A percentile compares a stretch with the other conserved stretches of the same genome.
Conservation (phyloP, 139 green algal species). For the Mychonastes homosphaera region DNA sequence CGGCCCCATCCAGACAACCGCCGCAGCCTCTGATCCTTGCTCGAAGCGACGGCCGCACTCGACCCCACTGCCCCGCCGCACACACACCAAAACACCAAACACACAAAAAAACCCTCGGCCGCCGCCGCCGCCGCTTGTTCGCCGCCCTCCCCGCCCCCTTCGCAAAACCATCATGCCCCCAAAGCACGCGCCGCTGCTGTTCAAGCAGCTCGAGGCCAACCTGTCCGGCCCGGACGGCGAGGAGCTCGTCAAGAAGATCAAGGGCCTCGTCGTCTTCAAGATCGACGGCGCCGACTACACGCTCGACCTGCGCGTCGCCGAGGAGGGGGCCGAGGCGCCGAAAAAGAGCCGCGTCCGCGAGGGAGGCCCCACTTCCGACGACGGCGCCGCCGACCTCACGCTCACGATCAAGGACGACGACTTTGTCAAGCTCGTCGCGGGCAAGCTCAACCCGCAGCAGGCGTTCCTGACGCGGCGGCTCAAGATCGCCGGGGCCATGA, state of each 20-base stretch:
- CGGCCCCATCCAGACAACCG: too few relatives aligned
- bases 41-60: too few relatives aligned
- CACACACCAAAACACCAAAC: too few relatives aligned
- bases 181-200: constrained; percentile 28
- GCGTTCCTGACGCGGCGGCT: constrained; percentile 82
- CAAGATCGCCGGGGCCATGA: constrained; percentile 75
- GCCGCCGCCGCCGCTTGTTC: too few relatives aligned
- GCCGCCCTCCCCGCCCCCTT: too few relatives aligned
- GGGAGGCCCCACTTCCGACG: too few relatives aligned
- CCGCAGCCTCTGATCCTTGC: too few relatives aligned
- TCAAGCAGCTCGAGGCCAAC: constrained; percentile 38
- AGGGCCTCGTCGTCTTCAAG: constrained; percentile 72
- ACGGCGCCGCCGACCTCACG: constrained; percentile 66
- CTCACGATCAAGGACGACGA: constrained; percentile 58
- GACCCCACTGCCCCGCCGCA: too few relatives aligned
- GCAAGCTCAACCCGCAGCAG: constrained; percentile 73
- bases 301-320: constrained; percentile 61
- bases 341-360: too few relatives aligned
- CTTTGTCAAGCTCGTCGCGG: constrained; percentile 67
- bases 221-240: constrained; percentile 32
- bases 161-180: constrained; percentile 12
- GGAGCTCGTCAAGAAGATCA: constrained; percentile 43
- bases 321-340: constrained; percentile 29
- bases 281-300: constrained; percentile 67
- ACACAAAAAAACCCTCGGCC: too few relatives aligned